Evolutionary conservation across 2,329 filamentous ascomycete species (phyloP).

Genomic region (Tolypocladium endophyticum): DNA sequence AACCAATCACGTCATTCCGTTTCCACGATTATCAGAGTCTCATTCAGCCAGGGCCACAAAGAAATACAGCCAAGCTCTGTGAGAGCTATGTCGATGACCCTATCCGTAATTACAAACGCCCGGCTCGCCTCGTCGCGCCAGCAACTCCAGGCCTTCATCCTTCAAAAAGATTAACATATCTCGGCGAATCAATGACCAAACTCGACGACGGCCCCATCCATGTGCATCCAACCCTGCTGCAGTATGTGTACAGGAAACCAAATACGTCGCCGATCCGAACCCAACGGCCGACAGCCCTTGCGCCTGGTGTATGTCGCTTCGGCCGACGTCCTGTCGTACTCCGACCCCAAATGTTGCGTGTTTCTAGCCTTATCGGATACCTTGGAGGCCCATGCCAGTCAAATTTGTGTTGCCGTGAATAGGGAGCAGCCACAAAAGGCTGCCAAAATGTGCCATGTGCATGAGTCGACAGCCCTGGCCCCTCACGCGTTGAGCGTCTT

Average conservation of each 20-base stretch:
- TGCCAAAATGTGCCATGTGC: not conserved
- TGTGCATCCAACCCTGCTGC: slow-evolving; percentile 1
- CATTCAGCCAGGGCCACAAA: not conserved
- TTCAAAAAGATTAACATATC: not conserved
- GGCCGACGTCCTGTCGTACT: not conserved
- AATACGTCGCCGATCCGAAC: not conserved
- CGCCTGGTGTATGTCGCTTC: not conserved
- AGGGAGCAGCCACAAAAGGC: not conserved
- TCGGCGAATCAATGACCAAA: not conserved
- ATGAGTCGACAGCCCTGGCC: not conserved
- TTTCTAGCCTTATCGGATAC: not conserved
- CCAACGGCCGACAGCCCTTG: not conserved
- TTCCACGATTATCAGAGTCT: not conserved
- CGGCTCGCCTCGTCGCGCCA: not conserved
- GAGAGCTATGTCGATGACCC: slow-evolving; percentile 4
- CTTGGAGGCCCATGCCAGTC: not conserved
- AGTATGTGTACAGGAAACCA: slow-evolving; percentile 5
- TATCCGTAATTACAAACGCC: not conserved
- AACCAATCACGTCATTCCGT: not conserved
- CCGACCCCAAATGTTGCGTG: not conserved
- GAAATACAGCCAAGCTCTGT: slow-evolving; percentile 5
- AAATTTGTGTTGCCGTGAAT: not conserved
- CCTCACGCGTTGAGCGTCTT: slow-evolving; percentile 37
- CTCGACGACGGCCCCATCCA: not conserved
- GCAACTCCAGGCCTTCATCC: not conserved